Base-by-base conservation (phyloP, 345 rosid species). In the Syzygium aqueum region DNA sequence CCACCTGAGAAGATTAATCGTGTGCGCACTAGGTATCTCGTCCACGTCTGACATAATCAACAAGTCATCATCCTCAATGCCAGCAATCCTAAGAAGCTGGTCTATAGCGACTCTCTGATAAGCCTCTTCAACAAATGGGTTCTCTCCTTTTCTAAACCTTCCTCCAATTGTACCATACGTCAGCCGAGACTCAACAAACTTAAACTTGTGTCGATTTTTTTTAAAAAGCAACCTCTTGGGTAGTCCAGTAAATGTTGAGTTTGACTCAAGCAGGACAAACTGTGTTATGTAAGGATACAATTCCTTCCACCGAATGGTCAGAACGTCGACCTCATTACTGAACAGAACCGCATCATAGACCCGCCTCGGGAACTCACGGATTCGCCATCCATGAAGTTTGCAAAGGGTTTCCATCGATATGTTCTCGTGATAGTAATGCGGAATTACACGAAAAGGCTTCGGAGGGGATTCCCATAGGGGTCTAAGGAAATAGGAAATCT, bases 11-110 rank as follows among this genome's bases (percentile, higher is more conserved):
- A 90, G 88, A 65, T 90, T 89, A 51, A 90, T 89, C 10, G 92
- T 89, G 84, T 90, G 90, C 8, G 88, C 86, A 33, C 92, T 90
- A 28, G 92, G 92, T 53, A 90, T 89, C 89, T 90, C 92, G 46
- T 90, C 92, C 17, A 88, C 92, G 85, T 90, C 90, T 22, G 92
- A 90, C 90, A 90, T 89, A 50, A 90, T 90, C 88, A 90, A 85
- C 89, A 90, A 77, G 54, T 90, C 90, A 51, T 89, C 92, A 56
- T 89, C 92, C 50, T 84, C 87, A 49, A 90, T 90, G 27, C 92
- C 91, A 12, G 92, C 92, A 16, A 87, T 83, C 86, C 73, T 86
- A 15, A 90, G 85, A 10, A 90, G 92, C 86, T 86, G 89, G 84
- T 90, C 90, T 25, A 90, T 61, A 5, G 92, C 92, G 10, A 89